Conservation (phyloP, 1,284 basidiomycete genomes). For the Flammula alnicola region DNA sequence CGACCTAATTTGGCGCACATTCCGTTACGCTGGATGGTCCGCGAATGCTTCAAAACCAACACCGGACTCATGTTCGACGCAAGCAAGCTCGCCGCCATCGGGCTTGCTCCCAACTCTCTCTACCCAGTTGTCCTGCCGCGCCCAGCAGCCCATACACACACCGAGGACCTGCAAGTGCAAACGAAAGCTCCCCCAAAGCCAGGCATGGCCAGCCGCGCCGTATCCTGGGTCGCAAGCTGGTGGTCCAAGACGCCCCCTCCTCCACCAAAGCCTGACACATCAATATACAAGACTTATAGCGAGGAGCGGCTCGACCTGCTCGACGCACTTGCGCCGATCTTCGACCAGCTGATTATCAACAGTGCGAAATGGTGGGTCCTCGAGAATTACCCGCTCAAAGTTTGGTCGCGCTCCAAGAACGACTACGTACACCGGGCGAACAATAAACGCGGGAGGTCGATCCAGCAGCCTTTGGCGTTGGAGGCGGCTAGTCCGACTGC, state of each 20-base stretch:
- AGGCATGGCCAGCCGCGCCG: not conserved
- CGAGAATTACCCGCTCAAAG: conserved; percentile 12
- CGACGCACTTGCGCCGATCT: conserved; percentile 46
- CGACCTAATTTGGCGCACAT: conserved; percentile 30
- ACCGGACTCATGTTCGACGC: conserved; percentile 39
- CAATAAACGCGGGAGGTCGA: conserved; percentile 16
- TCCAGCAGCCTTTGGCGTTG: conserved; percentile 11
- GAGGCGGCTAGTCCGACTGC: conserved; percentile 1
- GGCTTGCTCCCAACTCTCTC: conserved; percentile 36
- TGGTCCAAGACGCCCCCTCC: not conserved
- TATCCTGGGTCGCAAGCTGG: conserved; percentile 8
- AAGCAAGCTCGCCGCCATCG: conserved; percentile 34
- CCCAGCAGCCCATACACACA: conserved; percentile 22
- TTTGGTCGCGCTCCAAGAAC: conserved; percentile 6
- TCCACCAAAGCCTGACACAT: not conserved
- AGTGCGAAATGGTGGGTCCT: conserved; percentile 10
- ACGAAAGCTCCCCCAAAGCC: not conserved
- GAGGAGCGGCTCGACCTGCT: conserved; percentile 47
- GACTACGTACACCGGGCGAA: conserved; percentile 9
- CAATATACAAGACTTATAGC: conserved; percentile 14
- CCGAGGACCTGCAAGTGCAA: not conserved
- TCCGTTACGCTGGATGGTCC: conserved; percentile 35
- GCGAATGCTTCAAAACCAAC: conserved; percentile 48
- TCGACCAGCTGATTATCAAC: conserved; percentile 45
- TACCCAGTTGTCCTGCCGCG: conserved; percentile 38